phyloP scores from a whole-genome alignment of 371 early-diverging fungal genomes.

The Catenaria anguillulae region DNA sequence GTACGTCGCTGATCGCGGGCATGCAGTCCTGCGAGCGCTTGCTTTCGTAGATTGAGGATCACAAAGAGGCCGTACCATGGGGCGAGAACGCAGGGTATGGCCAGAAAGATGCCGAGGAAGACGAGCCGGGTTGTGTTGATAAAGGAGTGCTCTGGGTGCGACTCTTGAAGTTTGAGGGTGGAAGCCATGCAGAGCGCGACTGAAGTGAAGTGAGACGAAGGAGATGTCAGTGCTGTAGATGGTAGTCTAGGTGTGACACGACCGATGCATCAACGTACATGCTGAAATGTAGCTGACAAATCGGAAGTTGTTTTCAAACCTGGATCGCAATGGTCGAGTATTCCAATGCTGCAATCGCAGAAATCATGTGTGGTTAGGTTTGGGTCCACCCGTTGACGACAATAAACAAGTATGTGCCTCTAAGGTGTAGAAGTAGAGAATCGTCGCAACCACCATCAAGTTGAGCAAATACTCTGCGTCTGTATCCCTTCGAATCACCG shows the following conservation, averaged over 20 bases:
- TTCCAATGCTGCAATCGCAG: background rate
- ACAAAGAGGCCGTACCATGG: background rate
- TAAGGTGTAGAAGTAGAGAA: too few relatives aligned
- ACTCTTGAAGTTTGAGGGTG: background rate
- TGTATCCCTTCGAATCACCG: too few relatives aligned
- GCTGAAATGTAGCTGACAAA: background rate
- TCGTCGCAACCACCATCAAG: too few relatives aligned
- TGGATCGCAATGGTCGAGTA: background rate
- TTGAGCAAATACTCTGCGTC: too few relatives aligned
- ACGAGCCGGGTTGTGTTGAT: background rate
- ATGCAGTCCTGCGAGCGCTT: background rate
- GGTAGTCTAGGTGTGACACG: background rate
- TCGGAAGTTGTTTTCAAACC: background rate
- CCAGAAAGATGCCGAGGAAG: background rate
- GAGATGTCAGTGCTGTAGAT: too few relatives aligned
- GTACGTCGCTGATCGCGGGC: too few relatives aligned
- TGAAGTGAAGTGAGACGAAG: background rate
- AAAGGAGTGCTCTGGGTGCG: background rate
- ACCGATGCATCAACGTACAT: background rate
- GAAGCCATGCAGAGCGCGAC: background rate
- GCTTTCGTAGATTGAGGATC: background rate
- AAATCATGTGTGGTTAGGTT: too few relatives aligned
- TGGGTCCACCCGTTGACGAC: too few relatives aligned
- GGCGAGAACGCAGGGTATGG: background rate
- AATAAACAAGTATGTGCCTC: too few relatives aligned